phyloP scores from a whole-genome alignment of 106 monocot genomes.

The Amphibolis antarctica region DNA sequence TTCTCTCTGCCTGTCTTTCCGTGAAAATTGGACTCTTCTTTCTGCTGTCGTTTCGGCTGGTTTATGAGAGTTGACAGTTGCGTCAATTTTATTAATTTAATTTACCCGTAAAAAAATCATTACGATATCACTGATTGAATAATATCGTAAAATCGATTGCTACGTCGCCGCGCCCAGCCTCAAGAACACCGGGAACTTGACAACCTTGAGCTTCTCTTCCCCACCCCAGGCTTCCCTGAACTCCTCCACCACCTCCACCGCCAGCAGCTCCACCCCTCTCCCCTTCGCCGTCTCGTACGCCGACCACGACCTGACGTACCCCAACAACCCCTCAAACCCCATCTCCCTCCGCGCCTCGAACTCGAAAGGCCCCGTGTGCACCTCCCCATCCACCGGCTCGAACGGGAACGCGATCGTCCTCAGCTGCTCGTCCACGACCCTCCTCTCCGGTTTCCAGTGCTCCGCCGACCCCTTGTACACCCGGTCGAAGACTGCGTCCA shows the following conservation, averaged over 20 bases:
- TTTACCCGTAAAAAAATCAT: too few relatives aligned
- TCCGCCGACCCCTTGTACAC: conserved; percentile 22
- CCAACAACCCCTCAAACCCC: conserved; percentile 30
- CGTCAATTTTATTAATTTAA: too few relatives aligned
- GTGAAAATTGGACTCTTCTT: too few relatives aligned
- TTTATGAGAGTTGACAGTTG: too few relatives aligned
- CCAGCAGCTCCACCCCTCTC: conserved; percentile 53
- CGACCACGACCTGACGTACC: conserved; percentile 63
- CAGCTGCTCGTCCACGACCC: conserved; percentile 43
- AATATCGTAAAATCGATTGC: too few relatives aligned
- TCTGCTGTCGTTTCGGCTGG: too few relatives aligned
- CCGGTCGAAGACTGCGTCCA: conserved; percentile 31
- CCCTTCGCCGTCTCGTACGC: conserved; percentile 64
- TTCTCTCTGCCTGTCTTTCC: too few relatives aligned
- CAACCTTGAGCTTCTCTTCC: conserved; percentile 19
- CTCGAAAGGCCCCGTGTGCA: conserved; percentile 50
- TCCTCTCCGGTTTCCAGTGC: conserved; percentile 34
- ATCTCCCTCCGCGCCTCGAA: conserved; percentile 36
- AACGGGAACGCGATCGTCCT: conserved; percentile 51
- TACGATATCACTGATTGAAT: too few relatives aligned
- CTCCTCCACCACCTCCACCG: conserved; percentile 33
- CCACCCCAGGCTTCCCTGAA: conserved; percentile 52
- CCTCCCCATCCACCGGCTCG: conserved; percentile 51
- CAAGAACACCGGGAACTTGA: conserved; percentile 33
- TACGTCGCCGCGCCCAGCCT: conserved; percentile 1